Percentiles rank a stretch among this genome's conserved stretches.
These are phyloP conservation scores for Calonectria leucothoes DNA, from an alignment of 2,329 filamentous ascomycete species.

Conservation along the genomic window DNA sequence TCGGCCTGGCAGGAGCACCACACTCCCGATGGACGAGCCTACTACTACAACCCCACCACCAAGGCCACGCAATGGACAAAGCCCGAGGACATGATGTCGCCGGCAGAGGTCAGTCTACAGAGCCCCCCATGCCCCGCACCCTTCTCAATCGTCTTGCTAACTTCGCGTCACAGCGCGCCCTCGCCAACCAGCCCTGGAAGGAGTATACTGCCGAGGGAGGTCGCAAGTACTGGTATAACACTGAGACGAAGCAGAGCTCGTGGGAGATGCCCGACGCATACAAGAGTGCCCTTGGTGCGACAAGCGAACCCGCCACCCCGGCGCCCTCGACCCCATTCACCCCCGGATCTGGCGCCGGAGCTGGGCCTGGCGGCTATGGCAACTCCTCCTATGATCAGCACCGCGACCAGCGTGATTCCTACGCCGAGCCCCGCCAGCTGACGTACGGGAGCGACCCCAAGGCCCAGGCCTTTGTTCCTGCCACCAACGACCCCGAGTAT, in stretches of 20 bases:
- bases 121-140: not conserved
- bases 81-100: conserved; percentile 87
- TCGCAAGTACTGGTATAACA: conserved; percentile 95
- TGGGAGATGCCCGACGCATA: conserved; percentile 94
- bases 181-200: conserved; percentile 89
- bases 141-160: conserved; percentile 21
- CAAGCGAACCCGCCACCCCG: conserved; percentile 57
- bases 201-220: conserved; percentile 90
- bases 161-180: conserved; percentile 70
- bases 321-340: conserved; percentile 55
- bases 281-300: conserved; percentile 77
- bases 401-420: conserved; percentile 51
- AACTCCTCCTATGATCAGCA: conserved; percentile 51
- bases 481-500: conserved; percentile 81
- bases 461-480: conserved; percentile 70
- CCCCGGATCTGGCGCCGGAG: conserved; percentile 45
- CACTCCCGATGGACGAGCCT: conserved; percentile 83
- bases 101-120: conserved; percentile 74
- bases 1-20: conserved; percentile 83
- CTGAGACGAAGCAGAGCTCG: conserved; percentile 88
- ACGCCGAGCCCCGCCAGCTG: conserved; percentile 68
- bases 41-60: conserved; percentile 90
- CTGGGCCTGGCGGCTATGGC: conserved; percentile 46
- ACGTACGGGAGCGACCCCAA: conserved; percentile 67
- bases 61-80: conserved; percentile 96